These are phyloP conservation scores for Hydnum rufescens DNA, from an alignment of 768 basidiomycete genomes.

Conservation along the genomic window DNA sequence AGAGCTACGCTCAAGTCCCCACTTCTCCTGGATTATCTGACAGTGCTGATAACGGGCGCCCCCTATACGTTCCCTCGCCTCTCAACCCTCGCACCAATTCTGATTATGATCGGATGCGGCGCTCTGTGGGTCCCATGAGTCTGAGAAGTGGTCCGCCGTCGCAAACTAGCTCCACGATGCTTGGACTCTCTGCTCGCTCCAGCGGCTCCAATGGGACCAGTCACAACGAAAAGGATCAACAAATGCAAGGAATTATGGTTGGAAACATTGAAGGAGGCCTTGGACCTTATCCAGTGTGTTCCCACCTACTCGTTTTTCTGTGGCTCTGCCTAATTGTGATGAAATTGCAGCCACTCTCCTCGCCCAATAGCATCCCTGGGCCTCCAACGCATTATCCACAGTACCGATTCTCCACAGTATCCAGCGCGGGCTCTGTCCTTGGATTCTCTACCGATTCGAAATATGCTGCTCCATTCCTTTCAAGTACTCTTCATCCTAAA, in stretches of 20 bases:
- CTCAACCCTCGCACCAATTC: not conserved
- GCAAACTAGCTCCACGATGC: not conserved
- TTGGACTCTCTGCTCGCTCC: not conserved
- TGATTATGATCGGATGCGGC: not conserved
- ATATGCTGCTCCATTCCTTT: slow-evolving; percentile 7
- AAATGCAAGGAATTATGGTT: not conserved
- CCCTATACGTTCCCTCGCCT: not conserved
- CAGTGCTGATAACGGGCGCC: no score
- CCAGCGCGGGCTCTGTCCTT: slow-evolving; percentile 8
- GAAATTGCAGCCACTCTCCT: not conserved
- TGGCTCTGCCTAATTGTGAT: not conserved
- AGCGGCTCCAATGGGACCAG: not conserved
- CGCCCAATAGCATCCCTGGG: not conserved
- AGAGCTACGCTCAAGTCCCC: no score
- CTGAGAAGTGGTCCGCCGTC: not conserved
- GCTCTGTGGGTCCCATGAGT: not conserved
- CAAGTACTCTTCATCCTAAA: slow-evolving; percentile 5
- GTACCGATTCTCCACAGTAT: slow-evolving; percentile 9
- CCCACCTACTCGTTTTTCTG: not conserved
- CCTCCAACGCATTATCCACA: slow-evolving; percentile 1
- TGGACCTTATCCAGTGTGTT: not conserved
- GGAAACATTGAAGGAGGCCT: not conserved
- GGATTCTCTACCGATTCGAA: slow-evolving; percentile 8
- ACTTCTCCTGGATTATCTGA: no score
- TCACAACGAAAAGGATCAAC: not conserved